Percentiles rank a stretch among this genome's conserved stretches.
Conservation (phyloP, 192 early-diverging fungal species). For the Coemansia umbellata region DNA sequence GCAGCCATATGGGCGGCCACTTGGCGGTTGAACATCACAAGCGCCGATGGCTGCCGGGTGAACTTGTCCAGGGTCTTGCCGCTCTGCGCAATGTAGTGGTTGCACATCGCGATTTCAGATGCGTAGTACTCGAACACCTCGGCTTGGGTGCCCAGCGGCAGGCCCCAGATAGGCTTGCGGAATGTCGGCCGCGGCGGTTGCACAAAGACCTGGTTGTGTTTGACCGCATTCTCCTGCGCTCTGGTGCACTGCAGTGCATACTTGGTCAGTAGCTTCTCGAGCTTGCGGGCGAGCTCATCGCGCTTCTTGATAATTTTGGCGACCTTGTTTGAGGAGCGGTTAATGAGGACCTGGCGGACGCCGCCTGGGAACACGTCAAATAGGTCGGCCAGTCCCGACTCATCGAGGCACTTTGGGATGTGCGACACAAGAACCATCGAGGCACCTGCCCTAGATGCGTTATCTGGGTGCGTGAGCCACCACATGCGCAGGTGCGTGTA, state of each 20-base stretch:
- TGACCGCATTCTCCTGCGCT: conserved; percentile 3
- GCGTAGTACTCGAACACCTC: conserved; percentile 51
- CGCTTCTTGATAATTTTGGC: conserved; percentile 51
- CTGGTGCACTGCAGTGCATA: conserved; percentile 45
- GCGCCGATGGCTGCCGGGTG: conserved; percentile 60
- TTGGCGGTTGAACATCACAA: conserved; percentile 76
- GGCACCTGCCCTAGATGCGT: conserved; percentile 46
- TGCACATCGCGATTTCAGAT: conserved; percentile 24
- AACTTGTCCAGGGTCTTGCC: conserved; percentile 24
- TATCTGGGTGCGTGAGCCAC: conserved; percentile 55
- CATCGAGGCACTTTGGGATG: conserved; percentile 60
- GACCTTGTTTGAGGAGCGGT: conserved; percentile 51
- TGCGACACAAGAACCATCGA: conserved; percentile 67
- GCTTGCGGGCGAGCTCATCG: conserved; percentile 39
- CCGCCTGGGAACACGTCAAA: conserved; percentile 69
- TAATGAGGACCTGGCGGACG: conserved; percentile 60
- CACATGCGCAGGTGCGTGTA: conserved; percentile 63
- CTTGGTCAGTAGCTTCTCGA: conserved; percentile 55
- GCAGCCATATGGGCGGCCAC: conserved; percentile 78
- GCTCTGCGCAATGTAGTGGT: conserved; percentile 41
- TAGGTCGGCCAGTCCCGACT: conserved; percentile 46
- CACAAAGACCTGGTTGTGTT: not conserved
- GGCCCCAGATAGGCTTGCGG: conserved; percentile 22
- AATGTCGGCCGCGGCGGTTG: conserved; percentile 46
- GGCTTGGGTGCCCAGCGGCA: conserved; percentile 51